Evolutionary conservation across 208 protist genomes (phyloP), one percentile per base, ranked within the genome.

Genomic region (Crithidia acanthocephali): DNA sequence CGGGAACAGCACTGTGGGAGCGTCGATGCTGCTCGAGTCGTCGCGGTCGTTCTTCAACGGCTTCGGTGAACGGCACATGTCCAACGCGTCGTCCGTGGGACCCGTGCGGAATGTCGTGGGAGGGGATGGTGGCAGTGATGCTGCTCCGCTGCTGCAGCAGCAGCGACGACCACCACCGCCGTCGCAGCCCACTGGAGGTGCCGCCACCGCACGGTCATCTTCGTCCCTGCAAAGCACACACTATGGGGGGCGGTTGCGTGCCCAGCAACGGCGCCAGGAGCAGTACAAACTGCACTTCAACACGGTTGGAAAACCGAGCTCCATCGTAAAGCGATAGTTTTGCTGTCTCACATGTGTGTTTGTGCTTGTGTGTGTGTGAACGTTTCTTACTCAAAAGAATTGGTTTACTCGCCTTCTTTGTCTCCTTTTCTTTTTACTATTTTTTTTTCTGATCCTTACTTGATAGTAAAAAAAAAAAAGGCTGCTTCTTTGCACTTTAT

Each of bases 241-340:
- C 8, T 76, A 58, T 37, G 71, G 45, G 22, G 33, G 27, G 9
- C 72, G 72, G 18, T 65, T 78, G 59, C 65, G 65, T 30, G 72
- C 59, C 0, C 63, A 63, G 37, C 65, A 72, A 30, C 45, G 53
- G 25, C 73, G 66, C 25, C 66, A 69, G 52, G 27, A 79, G 45
- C 28, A 58, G 60, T 79, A 57, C 45, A 52, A 58, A 30, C 58
- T 32, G 22, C 66, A 59, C 27, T 50, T 56, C 28, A 65, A 69
- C 55, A 13, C 48, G 2, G 16, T 2, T 27, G 35, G 37, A 10
- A 33, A 28, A 2, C 35, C 42, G n/a, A 52, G 13, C 25, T 45
- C 16, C 4, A 57, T 7, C 33, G 33, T 10, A 42, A 45, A 52
- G 42, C 42, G 51, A 2, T 56, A 20, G 30, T 4, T 9, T 10